A percentile compares a stretch with the other conserved stretches of the same genome.
phyloP scores from a whole-genome alignment of 345 rosid species.

The Citrus unshiu region DNA sequence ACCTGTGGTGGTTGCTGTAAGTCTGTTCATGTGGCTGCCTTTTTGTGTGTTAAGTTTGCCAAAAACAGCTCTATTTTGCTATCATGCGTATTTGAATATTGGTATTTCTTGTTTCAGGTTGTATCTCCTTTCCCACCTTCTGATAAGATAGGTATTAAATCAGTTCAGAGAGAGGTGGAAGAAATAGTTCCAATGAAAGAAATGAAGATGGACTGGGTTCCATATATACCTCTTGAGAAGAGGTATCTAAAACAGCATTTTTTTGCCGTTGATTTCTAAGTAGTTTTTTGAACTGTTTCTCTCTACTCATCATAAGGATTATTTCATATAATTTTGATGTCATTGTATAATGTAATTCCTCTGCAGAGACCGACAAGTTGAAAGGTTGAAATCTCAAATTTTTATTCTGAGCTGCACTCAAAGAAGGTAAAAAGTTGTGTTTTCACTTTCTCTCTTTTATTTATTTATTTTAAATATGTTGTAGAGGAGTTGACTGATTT shows the following conservation, averaged over 20 bases:
- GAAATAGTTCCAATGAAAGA: constrained; percentile 97
- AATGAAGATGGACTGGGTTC: constrained; percentile 99
- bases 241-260: constrained; percentile 42
- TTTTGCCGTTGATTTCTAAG: background rate
- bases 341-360: constrained; percentile 13
- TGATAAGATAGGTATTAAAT: constrained; percentile 92
- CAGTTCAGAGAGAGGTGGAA: constrained; percentile 94
- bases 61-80: background rate
- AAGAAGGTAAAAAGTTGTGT: constrained; percentile 51
- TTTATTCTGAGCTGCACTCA: constrained; percentile 77
- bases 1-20: constrained; percentile 90
- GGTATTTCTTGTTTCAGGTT: constrained; percentile 44
- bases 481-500: background rate
- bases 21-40: constrained; percentile 19
- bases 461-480: too few species aligned
- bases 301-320: background rate
- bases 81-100: background rate
- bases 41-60: background rate
- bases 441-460: background rate
- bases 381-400: constrained; percentile 66
- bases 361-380: constrained; percentile 79
- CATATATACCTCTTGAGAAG: constrained; percentile 80
- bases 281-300: constrained; percentile 9
- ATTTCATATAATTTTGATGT: constrained; percentile 6
- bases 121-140: constrained; percentile 93